These are phyloP conservation scores for Oryza officinalis DNA, from an alignment of 176 grass and related monocot species.

Conservation along the genomic window DNA sequence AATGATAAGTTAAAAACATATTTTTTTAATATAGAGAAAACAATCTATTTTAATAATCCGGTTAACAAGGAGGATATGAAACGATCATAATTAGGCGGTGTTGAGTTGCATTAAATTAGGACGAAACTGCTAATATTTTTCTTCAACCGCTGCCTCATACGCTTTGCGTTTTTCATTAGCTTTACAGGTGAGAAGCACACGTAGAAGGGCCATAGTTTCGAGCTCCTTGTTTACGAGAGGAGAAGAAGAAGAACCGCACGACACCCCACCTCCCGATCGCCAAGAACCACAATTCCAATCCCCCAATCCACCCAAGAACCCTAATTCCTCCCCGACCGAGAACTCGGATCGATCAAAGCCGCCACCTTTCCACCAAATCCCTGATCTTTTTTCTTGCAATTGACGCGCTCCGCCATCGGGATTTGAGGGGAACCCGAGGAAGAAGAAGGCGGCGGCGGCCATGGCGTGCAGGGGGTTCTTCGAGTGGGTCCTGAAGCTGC, in stretches of 20 bases:
- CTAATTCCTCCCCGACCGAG: neutral
- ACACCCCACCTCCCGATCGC: neutral
- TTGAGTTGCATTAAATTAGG: neutral
- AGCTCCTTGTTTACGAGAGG: neutral
- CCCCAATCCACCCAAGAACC: neutral
- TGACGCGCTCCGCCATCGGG: slow-evolving; percentile 9
- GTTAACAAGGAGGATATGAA: no score
- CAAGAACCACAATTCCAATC: neutral
- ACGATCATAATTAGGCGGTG: neutral
- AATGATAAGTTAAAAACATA: no score
- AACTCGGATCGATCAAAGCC: slow-evolving; percentile 22
- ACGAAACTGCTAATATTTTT: neutral
- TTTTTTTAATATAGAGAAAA: no score
- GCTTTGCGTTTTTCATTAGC: neutral
- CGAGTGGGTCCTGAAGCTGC: slow-evolving; percentile 73
- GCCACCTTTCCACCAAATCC: slow-evolving; percentile 8
- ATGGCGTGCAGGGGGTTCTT: slow-evolving; percentile 78
- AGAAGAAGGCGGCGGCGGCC: neutral
- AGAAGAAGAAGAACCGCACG: neutral
- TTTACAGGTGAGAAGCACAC: neutral
- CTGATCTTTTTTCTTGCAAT: neutral
- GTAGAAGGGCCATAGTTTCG: neutral
- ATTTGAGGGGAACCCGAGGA: slow-evolving; percentile 3
- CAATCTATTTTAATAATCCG: no score
- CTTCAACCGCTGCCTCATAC: neutral